phyloP scores from a whole-genome alignment of 192 early-diverging fungal species.

The Haplosporangium gracile region DNA sequence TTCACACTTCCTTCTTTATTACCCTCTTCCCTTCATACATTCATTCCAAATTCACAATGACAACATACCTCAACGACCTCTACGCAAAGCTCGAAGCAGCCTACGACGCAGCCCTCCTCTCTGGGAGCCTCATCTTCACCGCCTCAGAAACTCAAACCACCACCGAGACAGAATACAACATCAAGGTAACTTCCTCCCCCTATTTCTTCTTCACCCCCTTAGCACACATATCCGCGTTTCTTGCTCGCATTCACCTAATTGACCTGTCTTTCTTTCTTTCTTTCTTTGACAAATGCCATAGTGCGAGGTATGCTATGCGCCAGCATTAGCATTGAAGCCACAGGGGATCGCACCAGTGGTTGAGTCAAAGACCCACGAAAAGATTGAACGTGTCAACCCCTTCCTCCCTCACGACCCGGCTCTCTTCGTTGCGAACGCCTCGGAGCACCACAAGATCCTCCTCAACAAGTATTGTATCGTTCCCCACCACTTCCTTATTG shows the following conservation, averaged over 20 bases:
- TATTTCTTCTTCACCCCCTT: too few relatives aligned
- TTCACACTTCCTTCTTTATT: neutral
- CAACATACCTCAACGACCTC: constrained; percentile 5
- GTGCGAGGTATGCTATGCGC: constrained; percentile 63
- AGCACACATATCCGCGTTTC: too few relatives aligned
- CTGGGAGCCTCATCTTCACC: constrained; percentile 34
- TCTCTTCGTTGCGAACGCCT: constrained; percentile 59
- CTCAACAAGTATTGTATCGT: constrained; percentile 72
- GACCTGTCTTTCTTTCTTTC: neutral
- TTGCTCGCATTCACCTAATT: neutral
- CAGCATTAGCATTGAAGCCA: constrained; percentile 59
- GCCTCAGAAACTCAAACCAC: constrained; percentile 20
- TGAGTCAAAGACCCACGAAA: constrained; percentile 16
- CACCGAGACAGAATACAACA: constrained; percentile 26
- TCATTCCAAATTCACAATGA: constrained; percentile 7
- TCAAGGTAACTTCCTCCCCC: constrained; percentile 9
- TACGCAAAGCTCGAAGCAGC: constrained; percentile 12
- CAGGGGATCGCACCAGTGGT: constrained; percentile 15
- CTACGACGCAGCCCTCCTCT: constrained; percentile 26
- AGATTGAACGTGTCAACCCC: constrained; percentile 54
- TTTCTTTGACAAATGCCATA: neutral
- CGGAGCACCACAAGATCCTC: constrained; percentile 58
- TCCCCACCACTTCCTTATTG: constrained; percentile 64
- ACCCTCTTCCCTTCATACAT: neutral
- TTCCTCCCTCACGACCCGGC: constrained; percentile 64